Evolutionary conservation across 805 yeast species (phyloP).

Genomic region (Deakozyma indianensis): DNA sequence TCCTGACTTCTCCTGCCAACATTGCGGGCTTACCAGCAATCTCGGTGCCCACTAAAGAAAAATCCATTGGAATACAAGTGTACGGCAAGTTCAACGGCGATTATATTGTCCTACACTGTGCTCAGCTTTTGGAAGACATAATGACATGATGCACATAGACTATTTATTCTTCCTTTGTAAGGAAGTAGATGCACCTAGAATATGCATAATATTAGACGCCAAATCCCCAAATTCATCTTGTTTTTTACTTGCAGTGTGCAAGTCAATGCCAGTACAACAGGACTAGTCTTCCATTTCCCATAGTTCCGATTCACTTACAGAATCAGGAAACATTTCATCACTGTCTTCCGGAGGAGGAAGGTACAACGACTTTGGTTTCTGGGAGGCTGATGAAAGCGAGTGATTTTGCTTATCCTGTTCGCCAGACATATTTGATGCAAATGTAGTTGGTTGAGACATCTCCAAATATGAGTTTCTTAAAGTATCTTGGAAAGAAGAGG

Average conservation of each 20-base stretch:
- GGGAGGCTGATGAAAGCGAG: too few relatives aligned
- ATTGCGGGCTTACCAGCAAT: conserved; percentile 85
- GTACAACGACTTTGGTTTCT: background rate
- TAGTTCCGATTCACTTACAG: conserved; percentile 1
- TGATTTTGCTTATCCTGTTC: too few relatives aligned
- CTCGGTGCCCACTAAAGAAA: conserved; percentile 45
- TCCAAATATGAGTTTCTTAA: too few relatives aligned
- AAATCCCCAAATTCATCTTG: too few relatives aligned
- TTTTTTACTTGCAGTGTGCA: too few relatives aligned
- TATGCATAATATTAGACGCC: too few relatives aligned
- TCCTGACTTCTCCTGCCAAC: conserved; percentile 79
- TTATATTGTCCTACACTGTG: conserved; percentile 35
- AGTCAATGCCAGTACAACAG: too few relatives aligned
- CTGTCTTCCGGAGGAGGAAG: background rate
- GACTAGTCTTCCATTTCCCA: background rate
- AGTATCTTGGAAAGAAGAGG: background rate
- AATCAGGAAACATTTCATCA: conserved; percentile 1
- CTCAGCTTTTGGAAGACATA: conserved; percentile 10
- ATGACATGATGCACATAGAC: background rate
- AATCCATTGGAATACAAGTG: conserved; percentile 58
- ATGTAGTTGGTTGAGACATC: too few relatives aligned
- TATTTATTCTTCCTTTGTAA: background rate
- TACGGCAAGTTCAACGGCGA: conserved; percentile 85
- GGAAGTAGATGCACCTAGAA: too few relatives aligned
- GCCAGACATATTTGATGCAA: too few relatives aligned